A percentile compares a stretch with the other conserved stretches of the same genome.
phyloP scores from a whole-genome alignment of 1,284 basidiomycete genomes.

The Termitomyces sp. region DNA sequence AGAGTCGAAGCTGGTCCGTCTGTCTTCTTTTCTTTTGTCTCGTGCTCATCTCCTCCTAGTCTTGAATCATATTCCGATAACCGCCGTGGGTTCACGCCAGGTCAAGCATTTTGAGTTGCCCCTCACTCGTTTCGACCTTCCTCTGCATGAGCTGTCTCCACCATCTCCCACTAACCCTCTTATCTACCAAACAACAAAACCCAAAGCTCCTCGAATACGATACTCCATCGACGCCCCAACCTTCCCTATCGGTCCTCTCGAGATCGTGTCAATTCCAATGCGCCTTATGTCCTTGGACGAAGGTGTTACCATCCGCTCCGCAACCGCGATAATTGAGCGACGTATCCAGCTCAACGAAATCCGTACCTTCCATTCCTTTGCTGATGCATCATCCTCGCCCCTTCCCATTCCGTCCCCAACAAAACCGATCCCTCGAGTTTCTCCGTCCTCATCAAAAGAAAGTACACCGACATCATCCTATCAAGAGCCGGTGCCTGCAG shows the following conservation, averaged over 20 bases:
- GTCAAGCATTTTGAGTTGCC: conserved; percentile 64
- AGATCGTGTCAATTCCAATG: conserved; percentile 52
- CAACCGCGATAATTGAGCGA: conserved; percentile 50
- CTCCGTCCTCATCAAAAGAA: conserved; percentile 17
- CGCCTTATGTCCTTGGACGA: conserved; percentile 43
- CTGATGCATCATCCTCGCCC: conserved; percentile 20
- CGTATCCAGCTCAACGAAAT: conserved; percentile 47
- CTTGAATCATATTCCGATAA: conserved; percentile 58
- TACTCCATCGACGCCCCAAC: conserved; percentile 45
- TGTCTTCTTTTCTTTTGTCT: conserved; percentile 12
- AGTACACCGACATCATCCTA: conserved; percentile 24
- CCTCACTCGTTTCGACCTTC: conserved; percentile 60
- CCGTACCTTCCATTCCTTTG: conserved; percentile 20
- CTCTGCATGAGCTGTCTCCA: conserved; percentile 31
- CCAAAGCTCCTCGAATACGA: conserved; percentile 42
- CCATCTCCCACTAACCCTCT: conserved; percentile 30
- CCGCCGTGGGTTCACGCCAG: conserved; percentile 62
- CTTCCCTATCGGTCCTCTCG: conserved; percentile 49
- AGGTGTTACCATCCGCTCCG: conserved; percentile 48
- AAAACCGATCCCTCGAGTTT: conserved; percentile 14
- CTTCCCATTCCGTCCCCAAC: conserved; percentile 25
- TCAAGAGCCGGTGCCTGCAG: conserved; percentile 20
- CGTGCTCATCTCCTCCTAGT: conserved; percentile 35
- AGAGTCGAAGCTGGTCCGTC: conserved; percentile 72
- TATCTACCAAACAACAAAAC: conserved; percentile 38